Evolutionary conservation across 2,329 filamentous ascomycete species (phyloP), one percentile per base, ranked within the genome.

Genomic region (Fusarium beomiforme): DNA sequence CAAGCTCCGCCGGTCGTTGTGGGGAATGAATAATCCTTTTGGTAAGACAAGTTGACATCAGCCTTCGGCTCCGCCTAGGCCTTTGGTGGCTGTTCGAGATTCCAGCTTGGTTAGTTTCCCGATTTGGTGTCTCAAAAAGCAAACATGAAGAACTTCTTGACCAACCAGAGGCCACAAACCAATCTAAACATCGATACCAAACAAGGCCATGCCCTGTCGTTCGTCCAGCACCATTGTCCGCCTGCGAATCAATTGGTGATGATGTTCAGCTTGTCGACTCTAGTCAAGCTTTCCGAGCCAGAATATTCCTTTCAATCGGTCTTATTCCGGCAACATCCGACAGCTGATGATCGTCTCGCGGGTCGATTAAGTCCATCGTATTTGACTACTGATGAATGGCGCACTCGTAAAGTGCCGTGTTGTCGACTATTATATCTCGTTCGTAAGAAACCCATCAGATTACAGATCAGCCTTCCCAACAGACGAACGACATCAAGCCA

Each of bases 151-250:
- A 58, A 37, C 59, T 44, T 21, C 24, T 49, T 56, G 53, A 61
- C 71, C 71, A 75, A 75, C 58, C 69, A 70, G 50, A 55, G n/a
- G 46, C 14, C 62, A 54, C 60, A 39, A 56, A 44, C 41, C 59
- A 54, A 74, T 67, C 58, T 64, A 46, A 44, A 47, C 63, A 59
- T 56, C 50, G 36, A 67, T 50, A 42, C 24, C 39, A 54, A 49
- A 59, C 74, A 71, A 68, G 72, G 68, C 54, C 50, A 55, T 69
- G 55, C 74, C 74, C 72, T 75, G 74, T 71, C 63, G 41, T 56
- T 16, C 61, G 62, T 34, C 41, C 37, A 61, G 68, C 68, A 49
- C 70, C 68, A 61, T 61, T 62, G 49, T 54, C 63, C 58, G 61
- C 29, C 67, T 63, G 53, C 54, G 51, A 64, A 58, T 64, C 60